Conservation (phyloP, 768 basidiomycete species). For the Auricularia sp. region DNA sequence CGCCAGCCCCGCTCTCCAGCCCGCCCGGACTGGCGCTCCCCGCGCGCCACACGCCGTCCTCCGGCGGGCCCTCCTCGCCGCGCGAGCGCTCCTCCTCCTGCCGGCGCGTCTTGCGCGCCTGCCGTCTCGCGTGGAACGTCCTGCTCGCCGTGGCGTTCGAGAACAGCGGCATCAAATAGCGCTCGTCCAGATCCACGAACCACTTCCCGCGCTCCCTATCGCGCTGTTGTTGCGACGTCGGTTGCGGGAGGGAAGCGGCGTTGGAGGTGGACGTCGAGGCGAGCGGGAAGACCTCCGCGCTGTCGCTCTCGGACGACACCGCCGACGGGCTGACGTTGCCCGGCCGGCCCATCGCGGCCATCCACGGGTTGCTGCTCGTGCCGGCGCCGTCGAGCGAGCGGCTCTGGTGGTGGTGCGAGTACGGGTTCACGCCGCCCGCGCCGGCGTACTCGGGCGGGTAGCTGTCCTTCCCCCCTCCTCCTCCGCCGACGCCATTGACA, state of each 20-base stretch:
- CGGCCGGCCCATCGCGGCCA: constrained; percentile 18
- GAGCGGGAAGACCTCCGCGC: constrained; percentile 67
- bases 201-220: constrained; percentile 74
- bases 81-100: not conserved
- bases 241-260: not conserved
- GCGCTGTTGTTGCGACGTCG: constrained; percentile 5
- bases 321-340: constrained; percentile 60
- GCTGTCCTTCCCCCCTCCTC: not conserved
- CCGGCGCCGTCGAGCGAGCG: not conserved
- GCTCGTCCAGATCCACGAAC: constrained; percentile 93
- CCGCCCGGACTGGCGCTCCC: too few relatives aligned
- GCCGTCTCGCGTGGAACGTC: constrained; percentile 72
- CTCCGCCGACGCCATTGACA: not conserved
- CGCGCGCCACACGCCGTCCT: not conserved
- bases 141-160: constrained; percentile 85
- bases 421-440: not conserved
- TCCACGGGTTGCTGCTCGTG: constrained; percentile 20
- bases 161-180: constrained; percentile 87
- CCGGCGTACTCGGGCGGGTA: not conserved
- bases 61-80: not conserved
- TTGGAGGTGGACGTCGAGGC: constrained; percentile 32
- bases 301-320: constrained; percentile 69
- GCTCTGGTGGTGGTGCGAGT: not conserved
- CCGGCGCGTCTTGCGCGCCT: constrained; percentile 31
- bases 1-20: too few relatives aligned